A percentile compares a stretch with the other conserved stretches of the same genome.
Conservation (phyloP, 331 rosid genomes). For the Dryas integrifolia region DNA sequence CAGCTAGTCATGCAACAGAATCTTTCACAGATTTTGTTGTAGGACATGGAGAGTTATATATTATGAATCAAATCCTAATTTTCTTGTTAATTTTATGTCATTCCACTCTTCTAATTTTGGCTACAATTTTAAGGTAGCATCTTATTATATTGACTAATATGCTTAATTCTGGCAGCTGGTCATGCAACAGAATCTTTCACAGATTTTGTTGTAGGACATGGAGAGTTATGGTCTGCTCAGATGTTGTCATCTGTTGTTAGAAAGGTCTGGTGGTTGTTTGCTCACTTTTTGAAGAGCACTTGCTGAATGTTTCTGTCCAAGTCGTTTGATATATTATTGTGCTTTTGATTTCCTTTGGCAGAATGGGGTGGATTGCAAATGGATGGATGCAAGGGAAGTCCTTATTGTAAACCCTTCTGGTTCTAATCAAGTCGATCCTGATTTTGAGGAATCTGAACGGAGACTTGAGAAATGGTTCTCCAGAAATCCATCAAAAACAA, state of each 20-base stretch:
- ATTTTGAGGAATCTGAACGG: constrained; percentile 56
- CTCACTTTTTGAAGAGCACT: constrained; percentile 15
- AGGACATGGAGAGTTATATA: constrained; percentile 84
- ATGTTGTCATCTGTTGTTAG: constrained; percentile 68
- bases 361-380: constrained; percentile 76
- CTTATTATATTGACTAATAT: constrained; percentile 27
- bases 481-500: constrained; percentile 58
- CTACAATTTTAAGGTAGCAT: constrained; percentile 10
- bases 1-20: constrained; percentile 99
- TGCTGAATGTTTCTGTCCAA: constrained; percentile 8
- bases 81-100: background rate
- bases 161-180: constrained; percentile 72
- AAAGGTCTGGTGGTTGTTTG: constrained; percentile 51
- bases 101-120: background rate
- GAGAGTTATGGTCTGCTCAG: constrained; percentile 97
- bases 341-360: constrained; percentile 32
- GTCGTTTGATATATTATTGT: constrained; percentile 24
- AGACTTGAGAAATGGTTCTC: constrained; percentile 81
- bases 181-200: constrained; percentile 94
- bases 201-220: constrained; percentile 97
- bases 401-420: constrained; percentile 81
- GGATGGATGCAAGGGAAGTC: constrained; percentile 99
- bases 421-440: constrained; percentile 94
- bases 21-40: constrained; percentile 96
- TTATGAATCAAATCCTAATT: background rate